Evolutionary conservation across 805 yeast species (phyloP), one percentile per base, ranked within the genome.

Genomic region (Kregervanrija delftensis): DNA sequence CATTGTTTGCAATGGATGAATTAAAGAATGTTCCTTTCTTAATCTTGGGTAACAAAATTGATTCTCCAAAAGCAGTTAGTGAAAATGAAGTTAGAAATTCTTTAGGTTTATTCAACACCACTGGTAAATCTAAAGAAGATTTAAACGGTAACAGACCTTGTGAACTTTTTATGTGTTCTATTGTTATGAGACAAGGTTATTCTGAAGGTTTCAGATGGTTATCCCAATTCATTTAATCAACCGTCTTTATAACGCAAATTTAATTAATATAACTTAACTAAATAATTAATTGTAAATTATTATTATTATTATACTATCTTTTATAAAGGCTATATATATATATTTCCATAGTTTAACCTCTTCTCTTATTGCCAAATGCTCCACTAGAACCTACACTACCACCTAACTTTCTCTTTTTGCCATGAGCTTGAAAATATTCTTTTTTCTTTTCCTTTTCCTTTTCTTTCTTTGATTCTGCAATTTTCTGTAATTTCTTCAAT

Each of bases 181-280:
- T 93, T 53, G 96, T 90, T 45, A 86, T 90, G 96, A 87, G 98
- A 77, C 90, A 87, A 68, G 99, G 99, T 59, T 93, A 93, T 68
- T 95, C 96, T 49, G 98, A 93, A 59, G 99, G 96, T 51, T 89
- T 93, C 79, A 86, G 88, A 77, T 93, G 97, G 98, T 79, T 93
- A 62, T 88, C 96, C 50, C 96, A 93, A 72, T 91, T 86, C 69
- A 91, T 91, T 58, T 91, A 76, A 63, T 28, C 17, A 32, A 32
- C 13, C 5, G 13, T 32, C 13, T n/a, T 32, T 32, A 32, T 32
- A 11, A 6, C 33, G 13, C 13, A 34, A 13, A 13, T 34, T 15
- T n/a, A n/a, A n/a, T 34, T 13, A 34, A 34, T 34, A 11, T 32
- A 39, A 39, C 28, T n/a, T 22, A 30, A 8, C 14, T 11, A 31